Evolutionary conservation across 352 stramenopile genomes (phyloP), one percentile per base, ranked within the genome.

Genomic region (Phytophthora cryptogea): DNA sequence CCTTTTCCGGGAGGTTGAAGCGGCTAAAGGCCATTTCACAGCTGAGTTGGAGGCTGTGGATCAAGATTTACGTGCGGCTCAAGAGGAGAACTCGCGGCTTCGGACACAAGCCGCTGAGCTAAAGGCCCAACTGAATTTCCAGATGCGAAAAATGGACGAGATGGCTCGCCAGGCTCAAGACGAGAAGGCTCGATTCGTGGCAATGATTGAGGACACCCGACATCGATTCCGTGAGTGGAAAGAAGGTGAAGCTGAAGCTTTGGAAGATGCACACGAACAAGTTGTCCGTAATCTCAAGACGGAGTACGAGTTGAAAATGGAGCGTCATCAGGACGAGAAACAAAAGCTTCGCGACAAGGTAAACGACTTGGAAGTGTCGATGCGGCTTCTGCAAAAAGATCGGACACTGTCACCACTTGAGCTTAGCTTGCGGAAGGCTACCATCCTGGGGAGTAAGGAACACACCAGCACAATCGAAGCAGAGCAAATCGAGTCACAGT

Each of bases 261-360:
- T 89, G 6, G 66, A 68, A 27, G 67, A 28, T 8, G 63, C 80
- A 14, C 68, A 66, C 32, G 78, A 91, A 7, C 76, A 89, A 36
- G 68, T 74, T 3, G 31, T 86, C 27, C 68, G 74, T 27, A 76
- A 74, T 11, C 31, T 89, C 8, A 83, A 74, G 41, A 82, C 80
- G 0, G 82, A 88, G 52, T 88, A 84, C 39, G 82, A 89, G 20
- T 47, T 89, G 17, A 88, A 89, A 49, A 74, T 89, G 41, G 72
- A 75, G 4, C 66, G 78, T 8, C 82, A 89, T 39, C 82, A 86
- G 48, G 76, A 89, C 27, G 82, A 91, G 43, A 91, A 88, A 41
- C 69, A 89, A 30, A 91, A 91, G 50, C 50, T 91, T 1, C 77
- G 81, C 1, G 81, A 89, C 4, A 89, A 89, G 42, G 79, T 89